Percentiles rank a stretch among this genome's conserved stretches.
Conservation (phyloP, 208 protist species). For the Acanthamoeba lenticulata region DNA sequence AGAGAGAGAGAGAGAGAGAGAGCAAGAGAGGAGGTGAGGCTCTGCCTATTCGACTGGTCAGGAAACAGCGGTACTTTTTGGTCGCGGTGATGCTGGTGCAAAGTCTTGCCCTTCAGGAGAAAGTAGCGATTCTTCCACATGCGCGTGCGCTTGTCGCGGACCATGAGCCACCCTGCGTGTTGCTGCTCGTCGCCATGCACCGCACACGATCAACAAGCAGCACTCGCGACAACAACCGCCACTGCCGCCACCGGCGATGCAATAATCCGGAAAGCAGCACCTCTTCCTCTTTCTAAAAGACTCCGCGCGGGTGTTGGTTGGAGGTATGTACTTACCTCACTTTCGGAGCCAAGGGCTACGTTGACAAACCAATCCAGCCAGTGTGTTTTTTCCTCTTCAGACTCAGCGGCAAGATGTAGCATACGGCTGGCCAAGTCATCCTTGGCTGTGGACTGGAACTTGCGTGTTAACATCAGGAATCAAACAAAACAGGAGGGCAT, state of each 20-base stretch:
- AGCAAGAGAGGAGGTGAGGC: background rate
- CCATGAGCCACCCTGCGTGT: conserved; percentile 46
- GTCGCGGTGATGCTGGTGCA: conserved; percentile 46
- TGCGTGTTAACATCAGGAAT: background rate
- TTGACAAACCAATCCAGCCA: conserved; percentile 39
- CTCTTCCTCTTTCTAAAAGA: too few species aligned
- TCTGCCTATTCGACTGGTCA: too few species aligned
- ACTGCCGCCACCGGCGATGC: too few species aligned
- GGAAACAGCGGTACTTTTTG: conserved; percentile 59
- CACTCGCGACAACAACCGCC: background rate
- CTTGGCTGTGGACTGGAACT: background rate
- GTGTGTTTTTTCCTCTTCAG: background rate
- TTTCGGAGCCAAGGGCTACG: conserved; percentile 27
- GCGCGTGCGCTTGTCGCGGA: background rate
- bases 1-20: background rate
- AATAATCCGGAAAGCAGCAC: background rate
- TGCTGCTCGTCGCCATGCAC: background rate
- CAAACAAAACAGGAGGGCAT: background rate
- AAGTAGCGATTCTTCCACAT: conserved; percentile 28
- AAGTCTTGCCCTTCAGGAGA: conserved; percentile 11
- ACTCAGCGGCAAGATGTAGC: conserved; percentile 13
- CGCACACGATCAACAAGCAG: background rate
- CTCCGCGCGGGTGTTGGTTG: too few species aligned
- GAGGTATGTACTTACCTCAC: background rate
- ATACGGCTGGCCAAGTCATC: conserved; percentile 6